These are phyloP conservation scores for Rhizoclosmatium hyalinum DNA, from an alignment of 371 early-diverging fungal species.

Conservation along the genomic window DNA sequence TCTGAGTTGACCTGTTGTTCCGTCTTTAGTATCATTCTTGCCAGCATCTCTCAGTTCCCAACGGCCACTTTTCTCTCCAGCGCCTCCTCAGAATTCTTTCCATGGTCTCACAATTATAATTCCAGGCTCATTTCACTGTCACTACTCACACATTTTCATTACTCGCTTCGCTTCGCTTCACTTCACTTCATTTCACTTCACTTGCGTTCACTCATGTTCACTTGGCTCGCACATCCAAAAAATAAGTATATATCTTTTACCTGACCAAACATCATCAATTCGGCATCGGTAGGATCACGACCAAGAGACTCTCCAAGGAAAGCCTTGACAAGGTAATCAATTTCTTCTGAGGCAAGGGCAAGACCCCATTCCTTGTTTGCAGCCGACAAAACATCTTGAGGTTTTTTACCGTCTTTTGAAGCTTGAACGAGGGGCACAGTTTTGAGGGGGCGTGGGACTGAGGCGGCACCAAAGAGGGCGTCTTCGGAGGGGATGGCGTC, in stretches of 20 bases:
- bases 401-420: slow-evolving; percentile 50
- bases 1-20: slow-evolving; percentile 85
- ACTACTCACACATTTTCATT: too few relatives aligned
- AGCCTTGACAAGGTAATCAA: slow-evolving; percentile 89
- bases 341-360: slow-evolving; percentile 93
- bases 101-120: too few relatives aligned
- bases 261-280: slow-evolving; percentile 99
- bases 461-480: slow-evolving; percentile 65
- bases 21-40: neutral
- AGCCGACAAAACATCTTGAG: slow-evolving; percentile 67
- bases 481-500: slow-evolving; percentile 44
- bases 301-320: slow-evolving; percentile 65
- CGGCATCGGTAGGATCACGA: slow-evolving; percentile 96
- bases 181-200: too few relatives aligned
- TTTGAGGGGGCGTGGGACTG: slow-evolving; percentile 77
- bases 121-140: too few relatives aligned
- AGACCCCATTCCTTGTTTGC: slow-evolving; percentile 92
- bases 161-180: too few relatives aligned
- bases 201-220: too few relatives aligned
- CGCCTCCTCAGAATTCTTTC: too few relatives aligned
- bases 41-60: too few relatives aligned
- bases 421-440: slow-evolving; percentile 59
- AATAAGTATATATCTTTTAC: slow-evolving; percentile 1
- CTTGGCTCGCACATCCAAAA: neutral
- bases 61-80: too few relatives aligned